Base-by-base conservation (phyloP, 2,329 filamentous ascomycete genomes). In the Trichoderma oligosporum region DNA sequence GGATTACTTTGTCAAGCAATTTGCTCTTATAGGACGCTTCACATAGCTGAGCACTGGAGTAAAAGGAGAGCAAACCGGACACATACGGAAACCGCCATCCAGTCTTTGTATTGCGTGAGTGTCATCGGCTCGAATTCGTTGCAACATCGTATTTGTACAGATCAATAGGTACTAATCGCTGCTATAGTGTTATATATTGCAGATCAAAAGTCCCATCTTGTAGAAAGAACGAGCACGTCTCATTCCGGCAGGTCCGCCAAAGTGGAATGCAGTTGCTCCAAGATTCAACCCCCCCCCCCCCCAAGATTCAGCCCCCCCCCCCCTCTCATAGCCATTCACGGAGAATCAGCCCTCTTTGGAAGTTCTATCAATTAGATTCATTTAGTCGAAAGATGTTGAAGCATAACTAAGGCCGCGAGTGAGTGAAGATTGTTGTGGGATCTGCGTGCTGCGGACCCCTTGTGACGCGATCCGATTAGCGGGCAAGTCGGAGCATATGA, bases 191-290 rank as follows among this genome's bases (percentile, higher is more conserved):
- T 45, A 25, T 22, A 20, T 29, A 38, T 22, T 16, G 41, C 24
- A 25, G 16, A 11, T 22, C 52, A 55, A 55, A 55, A 55, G 52
- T 55, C 41, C 52, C 52, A 46, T 38, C 12, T 16, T 24, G 35
- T 55, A 14, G 31, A 36, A 38, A 29, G 22, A 14, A n/a, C 18
- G 27, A 20, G 41, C 52, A 22, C 33, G 22, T 38, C 52, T 55
- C 52, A 8, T 46, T 55, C 41, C n/a, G 52, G 52, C 52, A 55
- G 52, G 52, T 55, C 52, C 12, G 46, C 25, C 52, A 35, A n/a
- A 20, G 24, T n/a, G 11, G n/a, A 31, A 22, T 38, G 52, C 41
- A 12, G n/a, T 46, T 46, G 8, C 41, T 20, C 6, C 33, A 22
- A n/a, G 22, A 35, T 6, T 7, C 22, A 22, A 16, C 31, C 41